Conservation (phyloP, 2,329 filamentous ascomycete species). For the Penicillium hesseltinei region DNA sequence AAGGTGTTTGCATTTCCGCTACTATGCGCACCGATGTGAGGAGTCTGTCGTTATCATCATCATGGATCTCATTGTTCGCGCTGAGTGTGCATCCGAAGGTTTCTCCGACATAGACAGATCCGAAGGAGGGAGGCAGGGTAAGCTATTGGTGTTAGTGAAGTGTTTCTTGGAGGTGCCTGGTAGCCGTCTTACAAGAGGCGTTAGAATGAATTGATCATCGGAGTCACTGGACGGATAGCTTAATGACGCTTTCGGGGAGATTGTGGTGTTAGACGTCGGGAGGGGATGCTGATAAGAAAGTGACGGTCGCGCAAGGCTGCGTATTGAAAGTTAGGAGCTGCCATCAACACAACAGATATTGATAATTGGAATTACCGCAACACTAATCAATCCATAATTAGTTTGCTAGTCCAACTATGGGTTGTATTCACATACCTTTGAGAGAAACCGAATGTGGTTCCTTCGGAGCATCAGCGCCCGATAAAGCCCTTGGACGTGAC, state of each 20-base stretch:
- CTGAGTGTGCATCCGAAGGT: conserved; percentile 92
- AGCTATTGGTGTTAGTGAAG: conserved; percentile 46
- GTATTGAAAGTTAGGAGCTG: conserved; percentile 3
- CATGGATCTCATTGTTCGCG: conserved; percentile 78
- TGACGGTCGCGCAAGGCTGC: conserved; percentile 71
- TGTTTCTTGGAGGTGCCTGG: not conserved
- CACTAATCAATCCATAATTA: conserved; percentile 26
- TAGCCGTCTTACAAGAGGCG: conserved; percentile 47
- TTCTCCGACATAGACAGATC: conserved; percentile 92
- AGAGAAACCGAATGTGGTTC: conserved; percentile 77
- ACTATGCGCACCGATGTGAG: conserved; percentile 78
- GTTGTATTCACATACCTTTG: conserved; percentile 54
- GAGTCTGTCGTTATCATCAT: conserved; percentile 41
- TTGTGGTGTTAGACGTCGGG: conserved; percentile 47
- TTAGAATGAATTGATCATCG: conserved; percentile 56
- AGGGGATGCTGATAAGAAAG: conserved; percentile 47
- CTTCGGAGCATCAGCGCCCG: conserved; percentile 52
- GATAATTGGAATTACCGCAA: conserved; percentile 36
- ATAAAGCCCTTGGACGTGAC: conserved; percentile 45
- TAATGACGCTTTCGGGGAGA: conserved; percentile 65
- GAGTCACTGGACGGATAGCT: conserved; percentile 61
- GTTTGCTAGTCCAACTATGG: not conserved
- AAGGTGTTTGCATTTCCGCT: conserved; percentile 94
- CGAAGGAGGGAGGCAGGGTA: conserved; percentile 86
- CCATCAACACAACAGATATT: not conserved